Percentiles rank a stretch among this genome's conserved stretches.
Conservation (phyloP, 106 monocot species). For the Gastrodia elata region DNA sequence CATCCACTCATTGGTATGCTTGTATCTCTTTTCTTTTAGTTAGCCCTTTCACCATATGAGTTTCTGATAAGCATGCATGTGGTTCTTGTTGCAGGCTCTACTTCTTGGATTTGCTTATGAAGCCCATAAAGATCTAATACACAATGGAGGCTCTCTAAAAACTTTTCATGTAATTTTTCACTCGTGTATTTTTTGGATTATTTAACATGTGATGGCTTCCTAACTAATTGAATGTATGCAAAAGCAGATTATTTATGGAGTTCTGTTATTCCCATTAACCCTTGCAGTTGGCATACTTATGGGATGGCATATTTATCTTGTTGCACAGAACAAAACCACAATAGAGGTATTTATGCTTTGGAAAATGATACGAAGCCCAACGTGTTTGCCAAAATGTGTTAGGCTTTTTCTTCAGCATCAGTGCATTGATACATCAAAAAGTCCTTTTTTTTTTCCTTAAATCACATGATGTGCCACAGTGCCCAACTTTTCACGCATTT, state of each 20-base stretch:
- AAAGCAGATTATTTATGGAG: conserved; percentile 77
- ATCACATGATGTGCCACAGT: no score
- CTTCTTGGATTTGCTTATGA: conserved; percentile 69
- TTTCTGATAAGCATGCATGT: not conserved
- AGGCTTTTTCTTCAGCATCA: no score
- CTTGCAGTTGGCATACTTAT: conserved; percentile 70
- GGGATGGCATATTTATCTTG: conserved; percentile 92
- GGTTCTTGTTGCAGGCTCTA: conserved; percentile 45
- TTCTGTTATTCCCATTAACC: conserved; percentile 69
- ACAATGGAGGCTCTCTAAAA: conserved; percentile 50
- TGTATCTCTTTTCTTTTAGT: not conserved
- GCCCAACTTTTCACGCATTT: no score
- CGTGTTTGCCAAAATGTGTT: no score
- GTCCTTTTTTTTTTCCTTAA: no score
- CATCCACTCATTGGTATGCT: conserved; percentile 67
- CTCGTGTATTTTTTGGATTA: not conserved
- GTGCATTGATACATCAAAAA: no score
- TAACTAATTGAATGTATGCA: not conserved
- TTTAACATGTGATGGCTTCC: not conserved
- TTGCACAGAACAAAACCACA: conserved; percentile 90
- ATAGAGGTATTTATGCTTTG: conserved; percentile 64
- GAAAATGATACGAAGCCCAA: no score
- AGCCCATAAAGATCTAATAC: conserved; percentile 44
- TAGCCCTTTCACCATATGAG: not conserved
- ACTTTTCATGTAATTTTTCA: conserved; percentile 46